phyloP scores from a whole-genome alignment of 2,329 filamentous ascomycete species.

The Phoma sp. region DNA sequence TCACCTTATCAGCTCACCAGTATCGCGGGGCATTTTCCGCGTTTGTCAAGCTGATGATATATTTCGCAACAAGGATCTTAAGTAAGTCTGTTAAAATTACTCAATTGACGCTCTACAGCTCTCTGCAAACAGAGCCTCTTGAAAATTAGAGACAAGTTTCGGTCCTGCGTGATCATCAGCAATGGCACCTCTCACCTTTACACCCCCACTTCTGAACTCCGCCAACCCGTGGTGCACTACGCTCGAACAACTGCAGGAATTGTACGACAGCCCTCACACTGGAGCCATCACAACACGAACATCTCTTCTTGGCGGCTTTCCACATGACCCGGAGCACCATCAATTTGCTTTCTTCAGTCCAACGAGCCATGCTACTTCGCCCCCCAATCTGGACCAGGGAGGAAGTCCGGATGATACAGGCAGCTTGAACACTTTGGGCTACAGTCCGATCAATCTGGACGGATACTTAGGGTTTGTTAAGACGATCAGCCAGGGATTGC shows the following conservation, averaged over 20 bases:
- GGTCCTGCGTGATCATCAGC: background rate
- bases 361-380: conserved; percentile 34
- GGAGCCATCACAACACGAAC: conserved; percentile 79
- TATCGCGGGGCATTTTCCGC: conserved; percentile 3
- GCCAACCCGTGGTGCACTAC: conserved; percentile 78
- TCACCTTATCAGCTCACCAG: conserved; percentile 12
- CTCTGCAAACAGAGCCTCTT: too few relatives aligned
- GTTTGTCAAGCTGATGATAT: background rate
- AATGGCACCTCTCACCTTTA: conserved; percentile 55
- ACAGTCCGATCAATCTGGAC: conserved; percentile 68
- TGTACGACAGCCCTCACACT: conserved; percentile 67
- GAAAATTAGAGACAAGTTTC: background rate
- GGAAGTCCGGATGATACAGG: conserved; percentile 35
- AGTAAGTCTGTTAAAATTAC: too few relatives aligned
- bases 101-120: too few relatives aligned
- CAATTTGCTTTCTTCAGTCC: conserved; percentile 71
- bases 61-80: too few relatives aligned
- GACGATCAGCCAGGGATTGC: conserved; percentile 49
- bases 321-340: conserved; percentile 65
- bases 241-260: conserved; percentile 62
- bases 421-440: conserved; percentile 73
- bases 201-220: conserved; percentile 74
- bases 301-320: conserved; percentile 68
- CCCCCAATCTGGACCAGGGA: conserved; percentile 27
- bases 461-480: conserved; percentile 65